Evolutionary conservation across 1,284 basidiomycete species (phyloP), one percentile per base, ranked within the genome.

Genomic region (Sanghuangporus sanghuang): DNA sequence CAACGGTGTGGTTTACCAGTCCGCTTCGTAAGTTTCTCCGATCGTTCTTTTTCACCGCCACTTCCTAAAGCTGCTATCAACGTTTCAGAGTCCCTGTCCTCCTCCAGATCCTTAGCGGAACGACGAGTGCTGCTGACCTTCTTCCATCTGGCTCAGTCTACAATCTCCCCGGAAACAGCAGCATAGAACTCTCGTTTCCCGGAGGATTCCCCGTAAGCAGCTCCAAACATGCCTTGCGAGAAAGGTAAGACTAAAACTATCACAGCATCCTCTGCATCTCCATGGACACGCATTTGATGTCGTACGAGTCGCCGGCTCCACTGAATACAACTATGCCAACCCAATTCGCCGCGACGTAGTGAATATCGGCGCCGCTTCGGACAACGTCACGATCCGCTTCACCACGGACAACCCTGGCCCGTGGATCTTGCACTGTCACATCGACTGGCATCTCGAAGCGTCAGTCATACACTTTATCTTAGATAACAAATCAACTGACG

Each of bases 41-140:
- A 32, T 32, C 27, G 5, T 4, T 32, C 27, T 32, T 3, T 32
- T 32, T 32, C 27, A 32, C 27, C 27, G 27, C 27, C 27, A 32
- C 27, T 32, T 32, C 27, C 27, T 32, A 32, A n/a, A 46, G 1
- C 2, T n/a, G 2, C 21, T n/a, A 58, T 67, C 38, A 67, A 69
- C 55, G 63, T 52, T 68, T 8, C 82, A 73, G 65, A 0, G 71
- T 73, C 0, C 81, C 81, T 0, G 77, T 82, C 1, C 74, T 84
- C 36, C 74, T 85, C 36, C 83, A 85, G 64, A 79, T 85, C 53
- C 68, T 85, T 42, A 82, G 78, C 59, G 82, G 82, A 3, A 73
- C 78, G 7, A 70, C 70, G 52, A 73, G 74, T 42, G 76, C 80
- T 12, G 69, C 74, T 9, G 73, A 79, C n/a, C 72, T 85, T 23